Evolutionary conservation across 2,329 filamentous ascomycete genomes (phyloP), one percentile per base, ranked within the genome.

Genomic region (Emmonsiellopsis sp.): DNA sequence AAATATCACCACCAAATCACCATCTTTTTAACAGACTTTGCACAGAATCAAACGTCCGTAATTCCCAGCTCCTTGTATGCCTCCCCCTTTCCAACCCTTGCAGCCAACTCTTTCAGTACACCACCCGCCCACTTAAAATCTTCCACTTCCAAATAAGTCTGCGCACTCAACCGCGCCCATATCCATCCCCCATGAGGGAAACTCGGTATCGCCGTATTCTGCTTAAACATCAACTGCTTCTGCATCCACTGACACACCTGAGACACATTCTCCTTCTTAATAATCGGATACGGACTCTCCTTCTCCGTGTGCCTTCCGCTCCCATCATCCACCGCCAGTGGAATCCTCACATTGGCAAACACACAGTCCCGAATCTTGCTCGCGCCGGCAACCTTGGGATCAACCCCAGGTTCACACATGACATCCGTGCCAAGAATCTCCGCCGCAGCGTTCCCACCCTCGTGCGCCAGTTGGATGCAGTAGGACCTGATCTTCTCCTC

Each of bases 141-240:
- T 10, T 76, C 76, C 58, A 85, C 66, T 31, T 88, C 88, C n/a
- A 96, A 70, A 65, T 93, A 97, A 0, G 93, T 79, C 74, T 95
- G 90, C 11, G 81, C 88, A 64, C 86, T 90, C 47, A 95, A 63
- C 48, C 92, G 74, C 0, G 78, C 75, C 86, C 86, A 95, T 65
- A 84, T 79, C 51, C 76, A 75, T 0, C 77, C 78, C 0, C 71
- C 76, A 59, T 90, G 82, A 7, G 77, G 68, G 54, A 82, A 82
- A 2, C 87, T 64, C 1, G 84, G 76, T 50, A 93, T 70, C 62
- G 88, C 92, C 0, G 89, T 93, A 52, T 84, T 77, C 66, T 83
- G 80, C n/a, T 85, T 78, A 0, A 71, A 62, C 11, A 82, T 68
- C 56, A 88, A 63, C 3, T 63, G 74, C 44, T 70, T 65, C 49